Conservation (phyloP, 768 basidiomycete genomes). For the Rhizopogon vesiculosus region DNA sequence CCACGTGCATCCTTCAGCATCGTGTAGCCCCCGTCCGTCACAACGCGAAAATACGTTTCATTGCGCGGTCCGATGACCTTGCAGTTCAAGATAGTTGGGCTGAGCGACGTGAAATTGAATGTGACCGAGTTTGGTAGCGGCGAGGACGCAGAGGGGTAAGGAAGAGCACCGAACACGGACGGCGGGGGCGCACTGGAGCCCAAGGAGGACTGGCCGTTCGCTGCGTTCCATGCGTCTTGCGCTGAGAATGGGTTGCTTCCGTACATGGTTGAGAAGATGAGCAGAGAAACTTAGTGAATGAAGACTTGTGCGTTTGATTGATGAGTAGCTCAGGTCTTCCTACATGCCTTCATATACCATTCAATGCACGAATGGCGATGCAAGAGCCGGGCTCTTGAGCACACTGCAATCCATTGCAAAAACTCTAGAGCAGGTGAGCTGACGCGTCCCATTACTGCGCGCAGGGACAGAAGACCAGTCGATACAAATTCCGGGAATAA, state of each 20-base stretch:
- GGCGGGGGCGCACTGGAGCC: slow-evolving; percentile 26
- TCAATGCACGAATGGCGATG: not conserved
- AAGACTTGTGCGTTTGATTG: not conserved
- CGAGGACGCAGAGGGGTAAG: slow-evolving; percentile 38
- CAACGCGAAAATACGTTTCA: slow-evolving; percentile 44
- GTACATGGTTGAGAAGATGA: slow-evolving; percentile 12
- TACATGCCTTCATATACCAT: slow-evolving; percentile 2
- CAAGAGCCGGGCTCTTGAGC: not conserved
- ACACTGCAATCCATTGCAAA: not conserved
- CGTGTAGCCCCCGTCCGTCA: slow-evolving; percentile 51
- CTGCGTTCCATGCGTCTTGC: slow-evolving; percentile 15
- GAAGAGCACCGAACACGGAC: slow-evolving; percentile 62
- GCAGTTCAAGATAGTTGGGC: slow-evolving; percentile 51
- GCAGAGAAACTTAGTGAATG: not conserved
- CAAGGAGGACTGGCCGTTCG: slow-evolving; percentile 3
- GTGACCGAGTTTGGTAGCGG: slow-evolving; percentile 31
- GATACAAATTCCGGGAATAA: not conserved
- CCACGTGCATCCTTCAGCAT: slow-evolving; percentile 45
- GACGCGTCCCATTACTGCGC: not conserved
- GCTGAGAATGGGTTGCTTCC: slow-evolving; percentile 24
- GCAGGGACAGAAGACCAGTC: too few species aligned
- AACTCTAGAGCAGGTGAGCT: not conserved
- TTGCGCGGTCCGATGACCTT: slow-evolving; percentile 45
- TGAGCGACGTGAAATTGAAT: slow-evolving; percentile 48
- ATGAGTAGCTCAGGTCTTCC: not conserved